Conservation (phyloP, 352 stramenopile species). For the Elongisporangium senticosum region DNA sequence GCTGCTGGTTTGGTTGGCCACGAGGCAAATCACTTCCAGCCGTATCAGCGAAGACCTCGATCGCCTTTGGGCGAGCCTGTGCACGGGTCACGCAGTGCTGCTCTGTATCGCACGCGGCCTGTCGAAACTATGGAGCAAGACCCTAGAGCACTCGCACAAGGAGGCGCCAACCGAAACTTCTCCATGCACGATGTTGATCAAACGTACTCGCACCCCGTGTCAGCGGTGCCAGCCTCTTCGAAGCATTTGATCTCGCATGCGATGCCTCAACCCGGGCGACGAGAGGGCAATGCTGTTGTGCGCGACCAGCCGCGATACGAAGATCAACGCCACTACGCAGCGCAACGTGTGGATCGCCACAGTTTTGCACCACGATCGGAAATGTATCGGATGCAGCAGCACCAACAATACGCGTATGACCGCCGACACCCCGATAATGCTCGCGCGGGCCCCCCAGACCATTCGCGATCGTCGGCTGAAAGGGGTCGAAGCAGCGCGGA, state of each 20-base stretch:
- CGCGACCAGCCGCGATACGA: constrained; percentile 21
- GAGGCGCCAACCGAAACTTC: not conserved
- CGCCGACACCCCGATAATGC: not conserved
- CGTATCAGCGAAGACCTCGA: not conserved
- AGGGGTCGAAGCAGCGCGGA: not conserved
- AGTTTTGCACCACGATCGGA: not conserved
- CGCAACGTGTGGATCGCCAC: constrained; percentile 3
- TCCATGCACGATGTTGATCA: not conserved
- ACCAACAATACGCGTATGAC: not conserved
- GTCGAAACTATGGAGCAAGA: not conserved
- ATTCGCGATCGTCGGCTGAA: not conserved
- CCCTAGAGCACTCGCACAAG: not conserved
- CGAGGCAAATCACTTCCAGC: not conserved
- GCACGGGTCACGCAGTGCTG: not conserved
- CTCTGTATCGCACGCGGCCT: not conserved
- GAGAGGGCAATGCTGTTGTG: not conserved
- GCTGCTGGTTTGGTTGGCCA: not conserved
- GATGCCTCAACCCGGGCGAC: not conserved
- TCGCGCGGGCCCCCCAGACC: not conserved
- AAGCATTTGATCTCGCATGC: not conserved
- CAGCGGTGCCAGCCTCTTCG: not conserved
- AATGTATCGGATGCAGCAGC: not conserved
- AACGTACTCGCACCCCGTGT: not conserved
- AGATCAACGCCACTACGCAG: constrained; percentile 14
- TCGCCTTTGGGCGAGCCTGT: not conserved